These are phyloP conservation scores for Musa itinerans DNA, from an alignment of 176 grass and related monocot species.

Conservation along the genomic window DNA sequence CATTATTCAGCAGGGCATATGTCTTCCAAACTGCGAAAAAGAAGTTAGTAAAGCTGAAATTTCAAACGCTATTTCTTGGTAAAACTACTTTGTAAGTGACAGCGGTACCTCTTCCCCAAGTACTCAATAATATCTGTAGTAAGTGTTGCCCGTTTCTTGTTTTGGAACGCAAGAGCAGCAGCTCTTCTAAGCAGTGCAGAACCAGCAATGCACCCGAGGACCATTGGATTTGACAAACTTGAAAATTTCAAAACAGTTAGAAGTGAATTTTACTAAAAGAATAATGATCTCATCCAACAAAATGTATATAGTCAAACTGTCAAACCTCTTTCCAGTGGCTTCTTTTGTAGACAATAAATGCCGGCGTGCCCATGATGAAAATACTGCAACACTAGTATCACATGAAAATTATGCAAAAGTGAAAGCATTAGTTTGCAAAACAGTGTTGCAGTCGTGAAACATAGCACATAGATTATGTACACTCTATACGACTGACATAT, in stretches of 20 bases:
- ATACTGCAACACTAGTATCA: constrained; percentile 63
- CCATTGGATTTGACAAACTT: constrained; percentile 69
- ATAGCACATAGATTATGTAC: neutral
- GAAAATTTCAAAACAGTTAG: neutral
- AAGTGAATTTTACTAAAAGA: neutral
- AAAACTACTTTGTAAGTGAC: neutral
- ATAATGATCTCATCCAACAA: neutral
- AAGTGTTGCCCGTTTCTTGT: constrained; percentile 65
- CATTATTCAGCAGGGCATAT: constrained; percentile 44
- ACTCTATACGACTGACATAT: neutral
- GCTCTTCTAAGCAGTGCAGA: constrained; percentile 65
- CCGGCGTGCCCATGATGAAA: constrained; percentile 54
- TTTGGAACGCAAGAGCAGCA: constrained; percentile 47
- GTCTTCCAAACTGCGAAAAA: constrained; percentile 58
- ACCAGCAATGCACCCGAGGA: constrained; percentile 67
- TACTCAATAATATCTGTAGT: constrained; percentile 77
- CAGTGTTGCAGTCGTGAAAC: neutral
- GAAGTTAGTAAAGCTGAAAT: neutral
- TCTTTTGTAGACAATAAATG: constrained; percentile 39
- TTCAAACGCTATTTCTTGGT: constrained; percentile 20
- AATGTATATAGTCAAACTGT: neutral
- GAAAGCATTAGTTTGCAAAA: neutral
- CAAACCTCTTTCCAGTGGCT: constrained; percentile 48
- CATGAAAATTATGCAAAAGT: constrained; percentile 2
- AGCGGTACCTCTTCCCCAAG: constrained; percentile 23